Evolutionary conservation across 805 yeast genomes (phyloP), one percentile per base, ranked within the genome.

Genomic region (Teunomyces aglyptinius): DNA sequence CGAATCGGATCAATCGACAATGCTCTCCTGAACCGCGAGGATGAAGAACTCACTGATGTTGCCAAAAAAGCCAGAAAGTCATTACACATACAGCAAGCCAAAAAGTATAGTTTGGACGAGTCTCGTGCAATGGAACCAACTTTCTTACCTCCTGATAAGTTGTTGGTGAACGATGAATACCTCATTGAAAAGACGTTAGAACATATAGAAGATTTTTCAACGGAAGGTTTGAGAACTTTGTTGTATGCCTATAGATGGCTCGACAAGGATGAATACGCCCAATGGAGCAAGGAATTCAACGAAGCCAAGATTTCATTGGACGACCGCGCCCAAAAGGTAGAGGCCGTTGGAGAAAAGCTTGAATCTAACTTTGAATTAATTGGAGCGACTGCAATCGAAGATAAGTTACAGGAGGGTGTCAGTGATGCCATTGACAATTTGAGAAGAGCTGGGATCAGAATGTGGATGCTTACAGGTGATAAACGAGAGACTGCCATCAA

Each of bases 391-490:
- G 99, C 98, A 0, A 94, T 94, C 51, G 99, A 94, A 62, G 99
- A 94, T 61, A 94, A 92, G 60, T 74, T 94, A 33, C 99, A 94
- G 67, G 86, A 84, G 19, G 99, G 99, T n/a, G 99, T 94, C 5
- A 86, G 97, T 18, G 96, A 91, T 45, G 81, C 98, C 0, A 91
- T 94, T 52, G 97, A 89, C 48, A 90, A 89, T 59, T 75, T 94
- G 42, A 80, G 96, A 56, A 76, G 95, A 52, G 98, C 99, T 0
- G 96, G 96, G 2, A 89, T 94, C 47, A 89, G 85, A 58, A 68
- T 94, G 75, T 94, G 99, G 99, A 94, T 94, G 97, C 72, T 94
- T 41, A 94, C 99, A 0, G 99, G 99, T 38, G 99, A 94, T 63
- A 95, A 95, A 61, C 75, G 97, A 49, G 99, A 94, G 65, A 94